A percentile compares a stretch with the other conserved stretches of the same genome.
phyloP scores from a whole-genome alignment of 1,284 basidiomycete species.

The Leccinum proximum region DNA sequence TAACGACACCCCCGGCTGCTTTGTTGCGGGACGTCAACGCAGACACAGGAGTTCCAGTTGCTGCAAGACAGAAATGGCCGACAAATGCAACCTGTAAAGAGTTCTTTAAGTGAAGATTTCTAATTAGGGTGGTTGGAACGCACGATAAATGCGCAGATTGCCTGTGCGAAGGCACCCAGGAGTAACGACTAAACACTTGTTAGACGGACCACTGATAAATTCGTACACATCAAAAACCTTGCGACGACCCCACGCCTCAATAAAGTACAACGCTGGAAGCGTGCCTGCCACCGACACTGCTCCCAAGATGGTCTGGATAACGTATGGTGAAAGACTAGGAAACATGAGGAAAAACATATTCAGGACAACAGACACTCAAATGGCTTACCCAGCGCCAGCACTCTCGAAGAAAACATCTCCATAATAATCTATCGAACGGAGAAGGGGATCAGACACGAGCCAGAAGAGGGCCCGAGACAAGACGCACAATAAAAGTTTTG shows the following conservation, averaged over 20 bases:
- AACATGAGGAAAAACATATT: background rate
- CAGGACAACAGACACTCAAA: background rate
- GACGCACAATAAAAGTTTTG: constrained; percentile 73
- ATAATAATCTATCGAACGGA: constrained; percentile 55
- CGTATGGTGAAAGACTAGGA: constrained; percentile 58
- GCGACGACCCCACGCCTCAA: constrained; percentile 64
- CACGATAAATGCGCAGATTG: constrained; percentile 60
- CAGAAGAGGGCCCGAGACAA: background rate
- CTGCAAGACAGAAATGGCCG: constrained; percentile 61
- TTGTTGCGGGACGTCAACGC: constrained; percentile 42
- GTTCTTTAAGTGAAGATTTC: constrained; percentile 3
- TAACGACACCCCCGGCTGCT: constrained; percentile 44
- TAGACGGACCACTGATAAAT: background rate
- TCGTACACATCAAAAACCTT: constrained; percentile 34
- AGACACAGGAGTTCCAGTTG: constrained; percentile 37
- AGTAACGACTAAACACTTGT: constrained; percentile 49
- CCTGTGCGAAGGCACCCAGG: constrained; percentile 63
- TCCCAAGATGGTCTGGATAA: constrained; percentile 71
- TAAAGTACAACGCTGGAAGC: constrained; percentile 60
- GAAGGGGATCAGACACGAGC: background rate
- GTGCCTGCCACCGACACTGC: constrained; percentile 67
- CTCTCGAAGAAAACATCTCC: constrained; percentile 83
- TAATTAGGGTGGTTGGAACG: constrained; percentile 15
- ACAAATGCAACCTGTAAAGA: constrained; percentile 57
- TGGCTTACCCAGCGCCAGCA: constrained; percentile 56